Base-by-base conservation (phyloP, 164 flowering plant species). In the Malania oleifera region DNA sequence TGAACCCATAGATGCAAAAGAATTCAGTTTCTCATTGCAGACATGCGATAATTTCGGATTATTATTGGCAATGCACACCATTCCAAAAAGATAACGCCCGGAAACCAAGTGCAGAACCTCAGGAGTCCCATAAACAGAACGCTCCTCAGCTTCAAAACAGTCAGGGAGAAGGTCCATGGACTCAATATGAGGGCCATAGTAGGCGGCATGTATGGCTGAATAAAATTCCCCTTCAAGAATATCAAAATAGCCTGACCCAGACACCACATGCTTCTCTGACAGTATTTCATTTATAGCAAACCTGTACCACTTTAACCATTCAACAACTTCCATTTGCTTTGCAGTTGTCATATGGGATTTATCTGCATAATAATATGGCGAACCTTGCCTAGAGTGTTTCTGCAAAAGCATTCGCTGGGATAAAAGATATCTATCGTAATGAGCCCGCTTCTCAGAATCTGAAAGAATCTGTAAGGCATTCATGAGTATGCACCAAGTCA, bases 51-150 rank as follows among this genome's bases (percentile, higher is more conserved):
- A 64, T 59, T 77, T 70, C 43, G 71, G 83, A 68, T 59, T 53
- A 54, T 69, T 73, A 44, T 78, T 60, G 7, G 51, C 84, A 35
- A 92, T 6, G 56, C 78, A 64, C 57, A 92, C 83, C 78, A 81
- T 77, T 26, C 98, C 98, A 75, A 89, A 87, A 65, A 89, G 80
- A 72, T 87, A 81, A 22, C 95, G 89, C 31, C 96, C 98, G 2
- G 92, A 89, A 67, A 92, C 98, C 74, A 92, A 77, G 73, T 92
- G 98, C 66, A 92, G 74, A 31, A 92, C 88, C 79, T 92, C 96
- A 29, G 85, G 71, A 52, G 87, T 89, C 43, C 69, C 82, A 74
- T 34, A 56, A n/a, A 57, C 65, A 53, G 96, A 92, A 71, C 98
- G 77, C 68, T 85, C 98, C 77, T 92, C 98, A 15, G 98, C 98